phyloP scores from a whole-genome alignment of 371 early-diverging fungal species.

The Apophysomyces sp. region DNA sequence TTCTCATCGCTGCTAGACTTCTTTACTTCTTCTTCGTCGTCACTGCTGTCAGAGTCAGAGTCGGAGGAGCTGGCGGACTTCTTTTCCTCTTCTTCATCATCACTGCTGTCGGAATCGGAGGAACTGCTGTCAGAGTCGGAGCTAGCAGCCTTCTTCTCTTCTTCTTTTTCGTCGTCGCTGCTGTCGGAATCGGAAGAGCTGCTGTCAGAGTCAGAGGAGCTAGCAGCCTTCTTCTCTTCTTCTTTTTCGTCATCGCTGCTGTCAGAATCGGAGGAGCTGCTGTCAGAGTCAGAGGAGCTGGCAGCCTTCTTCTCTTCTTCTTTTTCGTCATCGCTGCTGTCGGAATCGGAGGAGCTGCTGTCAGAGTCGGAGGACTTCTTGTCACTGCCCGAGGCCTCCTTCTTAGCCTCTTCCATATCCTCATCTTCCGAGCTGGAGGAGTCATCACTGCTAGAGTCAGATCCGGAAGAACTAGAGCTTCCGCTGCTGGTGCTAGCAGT shows the following conservation, averaged over 20 bases:
- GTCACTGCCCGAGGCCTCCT: background rate
- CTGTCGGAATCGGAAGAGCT: slow-evolving; percentile 17
- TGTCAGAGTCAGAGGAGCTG: slow-evolving; percentile 6
- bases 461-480: background rate
- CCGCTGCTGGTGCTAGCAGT: background rate
- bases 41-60: slow-evolving; percentile 11
- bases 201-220: background rate
- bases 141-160: no score
- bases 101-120: slow-evolving; percentile 17
- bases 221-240: no score
- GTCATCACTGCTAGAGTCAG: background rate
- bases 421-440: slow-evolving; percentile 7
- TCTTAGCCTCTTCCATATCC: slow-evolving; percentile 4
- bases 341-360: slow-evolving; percentile 18
- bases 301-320: slow-evolving; percentile 13
- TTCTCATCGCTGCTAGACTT: background rate
- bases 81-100: slow-evolving; percentile 23
- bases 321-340: slow-evolving; percentile 6
- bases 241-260: slow-evolving; percentile 10
- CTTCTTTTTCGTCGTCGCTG: slow-evolving; percentile 5
- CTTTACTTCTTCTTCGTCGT: background rate
- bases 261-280: slow-evolving; percentile 6
- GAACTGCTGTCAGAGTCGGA: slow-evolving; percentile 1
- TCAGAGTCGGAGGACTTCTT: slow-evolving; percentile 6
- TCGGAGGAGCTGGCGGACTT: slow-evolving; percentile 9